phyloP scores from a whole-genome alignment of 495 filamentous ascomycete species.

The Hypoxylon cercidicola region DNA sequence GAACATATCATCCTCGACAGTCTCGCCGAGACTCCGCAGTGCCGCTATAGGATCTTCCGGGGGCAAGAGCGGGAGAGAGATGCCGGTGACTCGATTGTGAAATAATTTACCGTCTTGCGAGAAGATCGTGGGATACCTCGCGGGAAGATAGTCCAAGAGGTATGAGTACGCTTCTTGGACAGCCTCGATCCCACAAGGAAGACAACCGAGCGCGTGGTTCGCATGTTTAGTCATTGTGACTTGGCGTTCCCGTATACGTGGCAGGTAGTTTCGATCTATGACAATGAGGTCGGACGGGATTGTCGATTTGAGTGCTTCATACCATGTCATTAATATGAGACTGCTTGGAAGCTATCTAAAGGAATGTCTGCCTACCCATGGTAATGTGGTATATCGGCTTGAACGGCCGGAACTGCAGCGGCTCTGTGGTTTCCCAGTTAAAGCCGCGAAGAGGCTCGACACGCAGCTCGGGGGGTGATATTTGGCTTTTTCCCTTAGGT shows the following conservation, averaged over 20 bases:
- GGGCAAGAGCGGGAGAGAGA: conserved; percentile 54
- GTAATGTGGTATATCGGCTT: conserved; percentile 77
- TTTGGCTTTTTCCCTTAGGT: neutral
- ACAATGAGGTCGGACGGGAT: conserved; percentile 70
- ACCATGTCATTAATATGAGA: conserved; percentile 1
- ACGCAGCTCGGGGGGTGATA: neutral
- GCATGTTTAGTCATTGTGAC: conserved; percentile 60
- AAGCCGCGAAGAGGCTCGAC: conserved; percentile 69
- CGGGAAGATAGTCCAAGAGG: conserved; percentile 72
- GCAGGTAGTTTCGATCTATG: conserved; percentile 73
- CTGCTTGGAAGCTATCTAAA: neutral
- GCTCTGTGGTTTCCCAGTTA: conserved; percentile 68
- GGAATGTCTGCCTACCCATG: conserved; percentile 66
- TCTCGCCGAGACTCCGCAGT: conserved; percentile 64
- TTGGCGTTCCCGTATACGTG: conserved; percentile 65
- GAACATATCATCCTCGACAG: conserved; percentile 81
- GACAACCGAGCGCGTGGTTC: conserved; percentile 56
- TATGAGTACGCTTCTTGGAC: conserved; percentile 74
- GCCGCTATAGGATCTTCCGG: conserved; percentile 39
- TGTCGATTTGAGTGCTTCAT: conserved; percentile 56
- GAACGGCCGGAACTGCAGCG: conserved; percentile 72
- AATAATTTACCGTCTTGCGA: conserved; percentile 45
- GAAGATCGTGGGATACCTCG: conserved; percentile 73
- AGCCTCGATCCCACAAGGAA: conserved; percentile 57
- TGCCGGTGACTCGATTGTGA: conserved; percentile 58